Evolutionary conservation across 2,329 filamentous ascomycete species (phyloP).

Genomic region (Triangularia verruculosa): DNA sequence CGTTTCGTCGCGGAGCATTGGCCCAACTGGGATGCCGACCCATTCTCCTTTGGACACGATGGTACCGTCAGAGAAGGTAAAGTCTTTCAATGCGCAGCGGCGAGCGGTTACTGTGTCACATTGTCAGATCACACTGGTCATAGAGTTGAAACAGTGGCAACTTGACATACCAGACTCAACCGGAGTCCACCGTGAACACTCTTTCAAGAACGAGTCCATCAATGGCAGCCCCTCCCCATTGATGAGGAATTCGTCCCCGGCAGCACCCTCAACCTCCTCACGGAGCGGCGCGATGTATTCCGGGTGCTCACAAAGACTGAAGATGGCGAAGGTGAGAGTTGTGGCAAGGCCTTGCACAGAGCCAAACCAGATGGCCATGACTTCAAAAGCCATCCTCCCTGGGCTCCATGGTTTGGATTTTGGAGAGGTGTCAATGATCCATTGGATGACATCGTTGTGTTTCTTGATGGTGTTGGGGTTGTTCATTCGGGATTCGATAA

Average conservation of each 20-base stretch:
- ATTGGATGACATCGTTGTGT: slow-evolving; percentile 31
- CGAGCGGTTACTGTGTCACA: no score
- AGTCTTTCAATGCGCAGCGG: no score
- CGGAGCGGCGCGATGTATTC: slow-evolving; percentile 20
- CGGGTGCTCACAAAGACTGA: slow-evolving; percentile 23
- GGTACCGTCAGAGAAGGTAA: no score
- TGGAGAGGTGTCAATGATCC: slow-evolving; percentile 34
- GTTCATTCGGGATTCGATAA: not conserved
- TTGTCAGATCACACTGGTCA: no score
- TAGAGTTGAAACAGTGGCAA: no score
- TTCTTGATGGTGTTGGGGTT: not conserved
- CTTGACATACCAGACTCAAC: no score
- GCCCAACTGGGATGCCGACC: no score
- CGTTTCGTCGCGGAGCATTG: no score
- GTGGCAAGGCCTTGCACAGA: slow-evolving; percentile 32
- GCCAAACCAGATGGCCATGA: slow-evolving; percentile 37
- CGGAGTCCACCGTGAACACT: no score
- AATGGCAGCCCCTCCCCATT: slow-evolving; percentile 18
- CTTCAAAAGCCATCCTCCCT: slow-evolving; percentile 30
- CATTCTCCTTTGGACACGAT: no score
- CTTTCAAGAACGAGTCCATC: slow-evolving; percentile 31
- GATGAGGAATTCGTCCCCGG: not conserved
- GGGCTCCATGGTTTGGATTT: slow-evolving; percentile 28
- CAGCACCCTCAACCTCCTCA: not conserved
- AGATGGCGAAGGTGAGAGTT: slow-evolving; percentile 23